Evolutionary conservation across 2,329 filamentous ascomycete species (phyloP).

Genomic region (Atkinsonella texensis): DNA sequence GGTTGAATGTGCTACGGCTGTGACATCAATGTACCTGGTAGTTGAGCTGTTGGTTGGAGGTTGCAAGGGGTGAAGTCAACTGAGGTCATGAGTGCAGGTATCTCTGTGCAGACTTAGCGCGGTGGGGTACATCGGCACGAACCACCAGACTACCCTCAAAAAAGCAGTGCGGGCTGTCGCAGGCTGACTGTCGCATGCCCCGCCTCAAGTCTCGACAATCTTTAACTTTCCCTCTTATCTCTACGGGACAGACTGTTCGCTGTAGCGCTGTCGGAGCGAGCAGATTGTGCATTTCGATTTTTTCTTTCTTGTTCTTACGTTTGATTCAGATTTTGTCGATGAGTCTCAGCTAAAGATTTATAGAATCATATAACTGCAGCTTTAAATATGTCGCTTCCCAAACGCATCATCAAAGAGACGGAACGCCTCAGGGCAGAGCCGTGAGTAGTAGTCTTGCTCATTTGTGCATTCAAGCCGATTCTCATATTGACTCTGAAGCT

Average conservation of each 20-base stretch:
- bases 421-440: constrained; percentile 94
- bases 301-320: too few relatives aligned
- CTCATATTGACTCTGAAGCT: background rate
- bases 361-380: background rate
- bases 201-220: constrained; percentile 6
- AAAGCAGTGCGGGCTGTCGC: constrained; percentile 4
- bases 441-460: constrained; percentile 39
- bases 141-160: background rate
- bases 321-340: background rate
- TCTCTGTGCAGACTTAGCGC: background rate
- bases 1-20: background rate
- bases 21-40: background rate
- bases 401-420: constrained; percentile 97
- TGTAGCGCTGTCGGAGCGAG: background rate
- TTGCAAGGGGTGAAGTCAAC: background rate
- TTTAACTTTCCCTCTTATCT: background rate
- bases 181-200: constrained; percentile 7
- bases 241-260: background rate
- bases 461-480: constrained; percentile 4
- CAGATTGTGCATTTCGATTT: background rate
- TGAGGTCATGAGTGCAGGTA: constrained; percentile 2
- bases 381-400: constrained; percentile 61
- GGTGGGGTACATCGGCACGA: background rate
- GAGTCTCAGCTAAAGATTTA: background rate
- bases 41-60: background rate